Evolutionary conservation across 192 early-diverging fungal genomes (phyloP).

Genomic region (Entomortierella lignicola): DNA sequence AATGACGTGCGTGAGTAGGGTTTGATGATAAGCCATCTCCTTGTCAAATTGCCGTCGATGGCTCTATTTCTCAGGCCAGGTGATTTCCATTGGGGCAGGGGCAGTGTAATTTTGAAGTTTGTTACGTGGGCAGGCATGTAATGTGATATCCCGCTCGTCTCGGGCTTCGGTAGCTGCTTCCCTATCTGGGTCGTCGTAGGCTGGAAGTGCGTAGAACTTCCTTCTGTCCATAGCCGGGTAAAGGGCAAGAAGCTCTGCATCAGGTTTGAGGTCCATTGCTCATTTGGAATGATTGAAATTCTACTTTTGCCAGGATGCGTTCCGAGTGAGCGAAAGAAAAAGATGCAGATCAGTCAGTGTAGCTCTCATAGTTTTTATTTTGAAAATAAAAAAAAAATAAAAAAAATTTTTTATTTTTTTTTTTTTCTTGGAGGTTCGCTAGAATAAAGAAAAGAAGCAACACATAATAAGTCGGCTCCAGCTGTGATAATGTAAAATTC

Average conservation of each 20-base stretch:
- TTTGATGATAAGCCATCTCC: not conserved
- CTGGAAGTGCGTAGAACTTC: not conserved
- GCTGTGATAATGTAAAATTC: too few species aligned
- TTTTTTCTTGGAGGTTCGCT: too few species aligned
- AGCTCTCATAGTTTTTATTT: too few species aligned
- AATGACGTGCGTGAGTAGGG: not conserved
- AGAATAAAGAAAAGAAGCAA: too few species aligned
- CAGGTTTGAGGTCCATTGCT: not conserved
- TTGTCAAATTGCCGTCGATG: not conserved
- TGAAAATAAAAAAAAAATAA: too few species aligned
- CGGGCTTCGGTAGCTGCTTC: not conserved
- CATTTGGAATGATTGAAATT: too few species aligned
- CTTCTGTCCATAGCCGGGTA: not conserved
- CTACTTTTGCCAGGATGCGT: too few species aligned
- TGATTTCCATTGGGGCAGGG: not conserved
- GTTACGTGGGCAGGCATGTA: not conserved
- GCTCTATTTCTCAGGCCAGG: not conserved
- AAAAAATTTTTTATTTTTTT: too few species aligned
- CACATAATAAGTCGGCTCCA: too few species aligned
- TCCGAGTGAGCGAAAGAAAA: too few species aligned
- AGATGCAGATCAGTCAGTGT: too few species aligned
- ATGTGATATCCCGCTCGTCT: not conserved
- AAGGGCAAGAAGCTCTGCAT: not conserved
- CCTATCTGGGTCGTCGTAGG: not conserved
- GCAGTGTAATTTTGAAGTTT: not conserved